A percentile compares a stretch with the other conserved stretches of the same genome.
Evolutionary conservation across 331 rosid genomes (phyloP).

Genomic region (Cydonia oblonga): DNA sequence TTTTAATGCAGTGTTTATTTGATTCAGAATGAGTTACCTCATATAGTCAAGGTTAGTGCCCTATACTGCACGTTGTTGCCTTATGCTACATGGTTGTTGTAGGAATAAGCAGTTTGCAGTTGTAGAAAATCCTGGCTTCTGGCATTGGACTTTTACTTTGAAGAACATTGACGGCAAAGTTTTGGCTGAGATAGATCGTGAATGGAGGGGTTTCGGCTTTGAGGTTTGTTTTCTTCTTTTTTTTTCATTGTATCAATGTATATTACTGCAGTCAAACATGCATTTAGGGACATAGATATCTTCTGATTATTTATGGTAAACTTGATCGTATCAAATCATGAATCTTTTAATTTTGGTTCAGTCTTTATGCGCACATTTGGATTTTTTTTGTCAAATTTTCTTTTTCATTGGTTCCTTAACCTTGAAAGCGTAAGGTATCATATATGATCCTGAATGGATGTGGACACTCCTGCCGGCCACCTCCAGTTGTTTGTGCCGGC

Average conservation of each 20-base stretch:
- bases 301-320: background rate
- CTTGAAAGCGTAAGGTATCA: background rate
- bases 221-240: slow-evolving; percentile 42
- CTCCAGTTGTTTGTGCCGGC: background rate
- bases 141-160: slow-evolving; percentile 95
- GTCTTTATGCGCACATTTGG: background rate
- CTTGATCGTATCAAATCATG: background rate
- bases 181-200: slow-evolving; percentile 85
- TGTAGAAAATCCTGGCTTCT: slow-evolving; percentile 96
- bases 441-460: background rate
- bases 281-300: background rate
- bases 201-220: slow-evolving; percentile 97
- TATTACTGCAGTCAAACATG: background rate
- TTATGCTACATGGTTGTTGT: background rate
- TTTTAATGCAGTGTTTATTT: background rate
- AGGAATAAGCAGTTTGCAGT: slow-evolving; percentile 82
- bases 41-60: background rate
- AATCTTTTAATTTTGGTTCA: background rate
- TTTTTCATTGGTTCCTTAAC: background rate
- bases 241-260: too few species aligned
- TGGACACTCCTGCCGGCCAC: background rate
- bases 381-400: background rate
- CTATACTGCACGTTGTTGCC: background rate
- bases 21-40: background rate
- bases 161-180: slow-evolving; percentile 69